These are phyloP conservation scores for Pulveroboletus sp. DNA, from an alignment of 768 basidiomycete genomes.

Conservation along the genomic window DNA sequence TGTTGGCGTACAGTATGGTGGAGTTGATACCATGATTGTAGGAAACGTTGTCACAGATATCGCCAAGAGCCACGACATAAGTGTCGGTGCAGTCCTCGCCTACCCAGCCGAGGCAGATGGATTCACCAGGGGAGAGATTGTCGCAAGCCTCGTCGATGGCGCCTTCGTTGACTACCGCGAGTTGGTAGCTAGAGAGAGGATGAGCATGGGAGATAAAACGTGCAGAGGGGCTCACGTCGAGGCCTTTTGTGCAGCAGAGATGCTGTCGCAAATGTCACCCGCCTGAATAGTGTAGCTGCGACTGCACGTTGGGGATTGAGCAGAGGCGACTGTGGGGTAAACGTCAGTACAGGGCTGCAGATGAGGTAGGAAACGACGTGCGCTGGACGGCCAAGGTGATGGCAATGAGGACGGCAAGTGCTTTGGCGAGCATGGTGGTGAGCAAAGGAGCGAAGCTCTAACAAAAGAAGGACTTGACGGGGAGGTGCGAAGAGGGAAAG, in stretches of 20 bases:
- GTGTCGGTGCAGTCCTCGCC: slow-evolving; percentile 60
- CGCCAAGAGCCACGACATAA: slow-evolving; percentile 50
- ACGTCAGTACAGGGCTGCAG: slow-evolving; percentile 3
- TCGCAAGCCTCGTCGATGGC: slow-evolving; percentile 49
- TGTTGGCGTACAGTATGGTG: slow-evolving; percentile 58
- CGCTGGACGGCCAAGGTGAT: slow-evolving; percentile 44
- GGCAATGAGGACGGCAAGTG: slow-evolving; percentile 40
- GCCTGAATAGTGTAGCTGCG: slow-evolving; percentile 55
- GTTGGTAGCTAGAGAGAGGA: slow-evolving; percentile 55
- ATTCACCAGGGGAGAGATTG: slow-evolving; percentile 49
- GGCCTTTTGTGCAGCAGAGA: slow-evolving; percentile 57
- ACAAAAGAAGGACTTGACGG: slow-evolving; percentile 17
- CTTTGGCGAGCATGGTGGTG: slow-evolving; percentile 34
- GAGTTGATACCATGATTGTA: slow-evolving; percentile 39
- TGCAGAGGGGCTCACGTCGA: slow-evolving; percentile 49
- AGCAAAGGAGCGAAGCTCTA: slow-evolving; percentile 10
- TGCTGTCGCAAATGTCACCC: slow-evolving; percentile 67
- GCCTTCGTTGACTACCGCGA: slow-evolving; percentile 54
- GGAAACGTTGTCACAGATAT: slow-evolving; percentile 56
- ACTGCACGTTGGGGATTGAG: slow-evolving; percentile 36
- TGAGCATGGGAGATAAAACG: background rate
- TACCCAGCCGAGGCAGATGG: slow-evolving; percentile 57
- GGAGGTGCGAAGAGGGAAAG: background rate
- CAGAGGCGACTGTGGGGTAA: slow-evolving; percentile 18
- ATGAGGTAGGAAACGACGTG: slow-evolving; percentile 18